Evolutionary conservation across 169 alveolate species (phyloP).

Genomic region (Plasmodium falciparum): DNA sequence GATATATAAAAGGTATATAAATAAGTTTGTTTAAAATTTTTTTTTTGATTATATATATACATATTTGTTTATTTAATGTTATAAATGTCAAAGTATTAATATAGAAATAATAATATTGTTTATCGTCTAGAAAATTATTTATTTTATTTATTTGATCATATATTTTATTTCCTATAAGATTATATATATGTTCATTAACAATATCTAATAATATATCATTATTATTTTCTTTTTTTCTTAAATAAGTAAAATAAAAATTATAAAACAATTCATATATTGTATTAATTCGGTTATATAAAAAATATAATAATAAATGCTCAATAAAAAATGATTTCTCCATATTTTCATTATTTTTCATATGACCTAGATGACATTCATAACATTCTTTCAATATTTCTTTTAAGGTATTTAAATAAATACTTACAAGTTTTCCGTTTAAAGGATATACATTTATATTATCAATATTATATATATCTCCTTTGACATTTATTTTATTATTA

Average conservation of each 20-base stretch:
- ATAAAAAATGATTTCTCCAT: conserved; percentile 7
- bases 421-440: background rate
- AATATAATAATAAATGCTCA: conserved; percentile 43
- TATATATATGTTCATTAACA: conserved; percentile 30
- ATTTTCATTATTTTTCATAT: conserved; percentile 49
- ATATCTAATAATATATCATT: conserved; percentile 17
- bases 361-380: conserved; percentile 22
- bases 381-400: conserved; percentile 51
- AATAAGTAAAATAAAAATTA: conserved; percentile 21
- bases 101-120: conserved; percentile 54
- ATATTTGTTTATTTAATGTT: conserved; percentile 23
- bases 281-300: conserved; percentile 58
- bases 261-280: conserved; percentile 54
- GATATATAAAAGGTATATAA: conserved; percentile 44
- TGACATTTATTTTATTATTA: background rate
- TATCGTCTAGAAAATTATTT: conserved; percentile 22
- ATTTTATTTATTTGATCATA: conserved; percentile 47
- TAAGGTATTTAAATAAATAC: conserved; percentile 34
- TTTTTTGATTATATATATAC: conserved; percentile 35
- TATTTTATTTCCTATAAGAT: conserved; percentile 18
- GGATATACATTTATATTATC: background rate
- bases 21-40: conserved; percentile 41
- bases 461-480: background rate
- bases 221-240: conserved; percentile 11
- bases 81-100: conserved; percentile 40